Evolutionary conservation across 2,329 filamentous ascomycete genomes (phyloP).

Genomic region (Aspergillus brunneoviolaceus): DNA sequence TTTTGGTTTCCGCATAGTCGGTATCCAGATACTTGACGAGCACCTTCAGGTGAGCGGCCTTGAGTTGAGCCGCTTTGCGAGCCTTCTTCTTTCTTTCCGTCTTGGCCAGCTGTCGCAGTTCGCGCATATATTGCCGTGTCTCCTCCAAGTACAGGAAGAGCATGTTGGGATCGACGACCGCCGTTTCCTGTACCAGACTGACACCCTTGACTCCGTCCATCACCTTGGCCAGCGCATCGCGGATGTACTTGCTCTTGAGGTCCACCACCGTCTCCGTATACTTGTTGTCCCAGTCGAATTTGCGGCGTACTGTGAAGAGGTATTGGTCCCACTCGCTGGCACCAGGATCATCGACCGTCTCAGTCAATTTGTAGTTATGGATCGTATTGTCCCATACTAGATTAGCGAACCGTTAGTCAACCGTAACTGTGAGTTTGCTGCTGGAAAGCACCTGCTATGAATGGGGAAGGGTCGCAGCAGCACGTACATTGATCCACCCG

Average conservation of each 20-base stretch:
- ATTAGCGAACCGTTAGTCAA: not conserved
- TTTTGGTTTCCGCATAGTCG: conserved; percentile 76
- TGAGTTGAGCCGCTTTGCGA: conserved; percentile 37
- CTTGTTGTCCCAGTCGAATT: conserved; percentile 82
- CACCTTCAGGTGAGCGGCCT: conserved; percentile 60
- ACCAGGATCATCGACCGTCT: conserved; percentile 63
- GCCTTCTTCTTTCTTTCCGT: conserved; percentile 52
- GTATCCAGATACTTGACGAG: conserved; percentile 75
- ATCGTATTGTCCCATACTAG: conserved; percentile 55
- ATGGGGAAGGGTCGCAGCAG: conserved; percentile 4
- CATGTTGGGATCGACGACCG: conserved; percentile 69
- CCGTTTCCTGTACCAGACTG: conserved; percentile 76
- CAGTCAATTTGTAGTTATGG: conserved; percentile 67
- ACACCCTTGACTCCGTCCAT: conserved; percentile 77
- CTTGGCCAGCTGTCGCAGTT: conserved; percentile 63
- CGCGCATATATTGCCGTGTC: conserved; percentile 63
- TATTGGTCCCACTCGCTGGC: conserved; percentile 71
- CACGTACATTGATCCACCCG: conserved; percentile 60
- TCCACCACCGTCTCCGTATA: conserved; percentile 74
- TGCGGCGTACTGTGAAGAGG: conserved; percentile 78
- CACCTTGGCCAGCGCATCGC: conserved; percentile 67
- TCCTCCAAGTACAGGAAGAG: conserved; percentile 77
- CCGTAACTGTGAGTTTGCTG: not conserved
- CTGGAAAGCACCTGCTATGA: not conserved
- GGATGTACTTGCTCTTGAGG: conserved; percentile 78